Conservation (phyloP, 257 asterid species). For the Plantago elongata region DNA sequence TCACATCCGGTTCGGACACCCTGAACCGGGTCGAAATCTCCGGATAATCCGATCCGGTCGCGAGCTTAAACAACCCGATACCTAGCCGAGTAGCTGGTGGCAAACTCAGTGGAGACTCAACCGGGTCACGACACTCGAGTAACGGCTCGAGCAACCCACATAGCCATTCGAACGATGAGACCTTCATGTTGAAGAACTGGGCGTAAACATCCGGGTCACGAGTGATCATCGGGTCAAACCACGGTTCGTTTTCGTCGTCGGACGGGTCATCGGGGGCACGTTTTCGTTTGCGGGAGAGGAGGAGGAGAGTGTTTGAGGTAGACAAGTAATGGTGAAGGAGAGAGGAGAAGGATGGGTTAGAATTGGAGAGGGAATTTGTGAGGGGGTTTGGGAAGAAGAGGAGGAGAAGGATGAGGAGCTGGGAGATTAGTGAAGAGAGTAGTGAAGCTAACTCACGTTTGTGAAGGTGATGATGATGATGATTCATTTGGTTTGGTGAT, state of each 20-base stretch:
- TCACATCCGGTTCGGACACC: slow-evolving; percentile 43
- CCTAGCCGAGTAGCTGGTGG: slow-evolving; percentile 67
- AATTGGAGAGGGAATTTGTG: slow-evolving; percentile 20
- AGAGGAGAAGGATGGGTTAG: slow-evolving; percentile 12
- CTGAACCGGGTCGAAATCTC: slow-evolving; percentile 48
- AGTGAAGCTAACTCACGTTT: slow-evolving; percentile 39
- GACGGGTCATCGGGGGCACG: slow-evolving; percentile 32
- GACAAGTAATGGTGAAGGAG: slow-evolving; percentile 51
- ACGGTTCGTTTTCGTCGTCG: slow-evolving; percentile 15
- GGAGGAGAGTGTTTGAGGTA: slow-evolving; percentile 41
- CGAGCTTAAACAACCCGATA: slow-evolving; percentile 70
- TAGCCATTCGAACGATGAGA: slow-evolving; percentile 78
- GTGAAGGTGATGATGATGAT: neutral
- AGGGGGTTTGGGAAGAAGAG: slow-evolving; percentile 36
- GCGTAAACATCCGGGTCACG: slow-evolving; percentile 55
- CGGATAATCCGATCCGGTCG: slow-evolving; percentile 59
- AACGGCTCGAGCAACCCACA: slow-evolving; percentile 79
- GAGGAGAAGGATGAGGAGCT: slow-evolving; percentile 34
- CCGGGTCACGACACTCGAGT: slow-evolving; percentile 90
- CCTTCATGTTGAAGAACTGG: slow-evolving; percentile 50
- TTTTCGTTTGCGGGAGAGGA: slow-evolving; percentile 52
- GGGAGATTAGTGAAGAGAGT: slow-evolving; percentile 59
- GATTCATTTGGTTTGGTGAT: too few relatives aligned
- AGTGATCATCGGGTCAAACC: slow-evolving; percentile 19
- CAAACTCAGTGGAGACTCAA: slow-evolving; percentile 48